Base-by-base conservation (phyloP, 2,329 filamentous ascomycete species). In the Arthrinium puccinioides region DNA sequence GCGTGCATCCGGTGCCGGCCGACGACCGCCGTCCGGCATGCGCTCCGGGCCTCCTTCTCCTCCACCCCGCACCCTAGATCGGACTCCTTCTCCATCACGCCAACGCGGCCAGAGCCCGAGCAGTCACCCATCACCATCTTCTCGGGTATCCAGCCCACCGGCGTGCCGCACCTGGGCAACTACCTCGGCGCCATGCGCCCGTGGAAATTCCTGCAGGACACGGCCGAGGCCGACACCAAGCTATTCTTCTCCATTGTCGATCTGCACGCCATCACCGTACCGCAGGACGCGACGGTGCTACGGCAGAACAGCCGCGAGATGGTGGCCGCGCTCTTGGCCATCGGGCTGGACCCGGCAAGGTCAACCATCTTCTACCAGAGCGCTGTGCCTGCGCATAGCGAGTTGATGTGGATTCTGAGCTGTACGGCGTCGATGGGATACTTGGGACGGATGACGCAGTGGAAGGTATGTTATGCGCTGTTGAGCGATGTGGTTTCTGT, bases 391-490 rank as follows among this genome's bases (percentile, higher is more conserved):
- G 80, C 82, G 32, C 92, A 97, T 63, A 68, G 84, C 4, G 89
- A 97, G 61, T 72, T 98, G 45, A 94, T 95, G 85, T 98, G 92
- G 92, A 88, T 97, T 54, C 65, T 98, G 44, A 90, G 87, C 55
- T 96, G 89, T 48, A 84, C 85, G 36, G 86, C 92, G 18, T 90
- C 86, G 5, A 88, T 92, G 61, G 92, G 92, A 26, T 94, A 95
- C 62, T 67, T 98, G n/a, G 84, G 84, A 9, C 74, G 92, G n/a
- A 98, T 98, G 92, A 97, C 92, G 20, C 92, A 97, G 61, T 98
- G 92, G 89, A 98, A 98, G 79, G 87, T 87, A 41, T 34, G 53
- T 44, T 18, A 16, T 8, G 14, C 9, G 7, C 6, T 23, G 19
- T 9, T 16, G 9, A 9, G 16, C 6, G 9, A 9, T 3, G 4